Evolutionary conservation across 352 stramenopile species (phyloP), one percentile per base, ranked within the genome.

Genomic region (Phytophthora chlamydospora): DNA sequence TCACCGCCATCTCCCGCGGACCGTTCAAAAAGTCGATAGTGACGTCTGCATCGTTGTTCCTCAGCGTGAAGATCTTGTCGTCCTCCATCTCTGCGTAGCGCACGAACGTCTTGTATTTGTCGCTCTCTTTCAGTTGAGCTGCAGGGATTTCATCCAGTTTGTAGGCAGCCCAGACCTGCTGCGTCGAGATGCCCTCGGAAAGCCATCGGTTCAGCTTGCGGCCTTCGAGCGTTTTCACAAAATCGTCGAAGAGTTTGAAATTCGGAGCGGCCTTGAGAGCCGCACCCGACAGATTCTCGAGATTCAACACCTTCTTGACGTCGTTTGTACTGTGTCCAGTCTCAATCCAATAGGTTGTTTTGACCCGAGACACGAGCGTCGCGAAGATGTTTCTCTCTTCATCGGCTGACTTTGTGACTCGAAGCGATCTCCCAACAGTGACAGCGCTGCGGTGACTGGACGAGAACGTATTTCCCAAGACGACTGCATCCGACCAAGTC

Each of bases 11-110:
- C 44, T 63, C 56, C 12, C 6, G 36, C 4, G 29, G 17, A 8
- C 29, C 58, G n/a, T n/a, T 32, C 33, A 31, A 31, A 21, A 40
- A 34, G 14, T 51, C n/a, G 14, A 58, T 31, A 2, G 10, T 24
- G 21, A 36, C 27, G 14, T 39, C 17, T 21, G 33, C 27, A n/a
- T 45, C 14, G 3, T 21, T 17, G 24, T 38, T 50, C 38, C 34
- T 48, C n/a, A 46, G 17, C n/a, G 58, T 45, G 6, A 50, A 57
- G 7, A 63, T 50, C 1, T 57, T 8, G 7, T 64, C 16, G 31
- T 58, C 56, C 19, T 64, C 31, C 56, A 58, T 64, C 14, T 35
- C 51, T 12, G 46, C 56, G 34, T 58, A 64, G 9, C 46, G 56
- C 32, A 58, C 19, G 36, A 49, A 56, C 17, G 17, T 63, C 47